These are phyloP conservation scores for Coniochaeta sp. DNA, from an alignment of 2,329 filamentous ascomycete species.

Conservation along the genomic window DNA sequence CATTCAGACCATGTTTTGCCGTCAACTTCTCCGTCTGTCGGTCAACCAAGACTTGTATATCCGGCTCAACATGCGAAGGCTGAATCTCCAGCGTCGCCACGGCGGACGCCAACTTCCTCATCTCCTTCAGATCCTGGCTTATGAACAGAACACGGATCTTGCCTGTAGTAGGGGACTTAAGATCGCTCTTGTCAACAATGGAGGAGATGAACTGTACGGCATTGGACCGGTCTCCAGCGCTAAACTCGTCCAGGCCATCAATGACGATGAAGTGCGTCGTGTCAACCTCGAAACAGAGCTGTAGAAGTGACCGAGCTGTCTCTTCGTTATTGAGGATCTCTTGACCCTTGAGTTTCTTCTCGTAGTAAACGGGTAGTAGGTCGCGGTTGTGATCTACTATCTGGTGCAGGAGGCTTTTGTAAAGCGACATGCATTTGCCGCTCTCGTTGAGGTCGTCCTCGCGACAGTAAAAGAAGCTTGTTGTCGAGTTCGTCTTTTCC, in stretches of 20 bases:
- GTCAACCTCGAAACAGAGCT: constrained; percentile 19
- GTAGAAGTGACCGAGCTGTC: constrained; percentile 21
- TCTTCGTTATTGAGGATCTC: constrained; percentile 15
- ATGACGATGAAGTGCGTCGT: constrained; percentile 28
- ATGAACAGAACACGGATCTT: constrained; percentile 22
- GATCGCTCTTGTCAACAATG: constrained; percentile 16
- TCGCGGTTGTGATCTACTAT: constrained; percentile 18
- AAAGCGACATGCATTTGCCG: constrained; percentile 20
- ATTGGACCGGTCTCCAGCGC: constrained; percentile 18
- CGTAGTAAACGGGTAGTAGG: constrained; percentile 21
- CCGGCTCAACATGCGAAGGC: constrained; percentile 14
- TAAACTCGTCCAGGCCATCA: constrained; percentile 37
- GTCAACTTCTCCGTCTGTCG: background rate
- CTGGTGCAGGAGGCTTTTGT: constrained; percentile 25
- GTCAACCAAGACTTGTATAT: constrained; percentile 20
- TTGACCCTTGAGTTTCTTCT: constrained; percentile 16
- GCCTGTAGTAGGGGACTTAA: constrained; percentile 4
- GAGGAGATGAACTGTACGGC: constrained; percentile 19
- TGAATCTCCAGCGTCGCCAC: constrained; percentile 10
- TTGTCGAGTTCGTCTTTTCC: constrained; percentile 10
- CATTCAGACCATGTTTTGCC: background rate
- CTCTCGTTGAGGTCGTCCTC: constrained; percentile 18
- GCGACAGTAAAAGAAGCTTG: constrained; percentile 34
- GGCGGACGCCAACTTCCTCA: too few relatives aligned
- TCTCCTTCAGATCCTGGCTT: constrained; percentile 19